Base-by-base conservation (phyloP, 805 yeast species). In the Lachancea meyersii region DNA sequence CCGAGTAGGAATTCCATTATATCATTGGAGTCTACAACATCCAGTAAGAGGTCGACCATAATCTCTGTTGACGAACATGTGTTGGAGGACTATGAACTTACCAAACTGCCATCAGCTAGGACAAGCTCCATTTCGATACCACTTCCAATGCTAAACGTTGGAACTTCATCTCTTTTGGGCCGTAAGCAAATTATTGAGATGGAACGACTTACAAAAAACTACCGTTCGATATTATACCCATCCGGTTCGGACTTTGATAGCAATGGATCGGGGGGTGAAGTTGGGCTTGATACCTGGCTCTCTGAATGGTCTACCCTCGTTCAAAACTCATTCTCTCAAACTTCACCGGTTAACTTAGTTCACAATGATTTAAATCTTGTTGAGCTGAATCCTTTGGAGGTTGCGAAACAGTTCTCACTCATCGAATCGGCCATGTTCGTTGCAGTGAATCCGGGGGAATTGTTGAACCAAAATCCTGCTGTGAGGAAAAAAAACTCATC, bases 321-420 rank as follows among this genome's bases (percentile, higher is more conserved):
- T 19, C 27, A 33, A 34, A 16, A 14, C 2, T 17, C 37, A 4
- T 16, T 26, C 13, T 3, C 37, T 3, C 21, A 26, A 5, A 21
- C 24, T 16, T 20, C 36, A 3, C 38, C 44, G 5, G 31, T 49
- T 16, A 41, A 43, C 33, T 23, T 43, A n/a, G 38, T 52, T 18
- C 52, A 47, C 23, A 44, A 46, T 20, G 51, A 50, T 17, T 30
- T 55, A 23, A 51, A 51, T 32, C 22, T 63, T 6, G 51, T 57
- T 5, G 69, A 80, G 47, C 69, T 79, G 51, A 82, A 82, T 57
- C 80, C 87, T 0, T 65, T 82, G 51, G 93, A 84, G 52, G 67
- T 82, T 19, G 89, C 93, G 2, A 84, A 82, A 54, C 93, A 84
- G 50, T 64, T 85, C 36, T 83, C 93, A 0, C 63, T 82, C 16